A percentile compares a stretch with the other conserved stretches of the same genome.
Evolutionary conservation across 2,329 filamentous ascomycete species (phyloP).

Genomic region (Botryotinia globosa): DNA sequence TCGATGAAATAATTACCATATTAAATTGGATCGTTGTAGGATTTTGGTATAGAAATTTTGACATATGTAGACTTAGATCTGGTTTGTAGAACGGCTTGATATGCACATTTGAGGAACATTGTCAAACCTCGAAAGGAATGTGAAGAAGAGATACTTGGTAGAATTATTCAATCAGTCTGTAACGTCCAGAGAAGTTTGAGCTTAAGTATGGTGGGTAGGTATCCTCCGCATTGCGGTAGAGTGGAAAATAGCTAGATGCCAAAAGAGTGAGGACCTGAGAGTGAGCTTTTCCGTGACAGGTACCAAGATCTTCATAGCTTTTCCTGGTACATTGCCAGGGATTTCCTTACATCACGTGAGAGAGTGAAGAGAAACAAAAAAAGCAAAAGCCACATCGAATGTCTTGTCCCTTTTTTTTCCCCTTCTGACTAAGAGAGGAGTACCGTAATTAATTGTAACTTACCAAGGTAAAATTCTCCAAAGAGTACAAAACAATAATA

Average conservation of each 20-base stretch:
- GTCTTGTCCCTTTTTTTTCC: background rate
- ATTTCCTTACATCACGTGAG: background rate
- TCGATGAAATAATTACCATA: background rate
- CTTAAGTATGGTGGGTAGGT: background rate
- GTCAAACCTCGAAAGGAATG: background rate
- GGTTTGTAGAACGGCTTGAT: accelerated
- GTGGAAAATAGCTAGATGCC: background rate
- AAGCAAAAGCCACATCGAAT: background rate
- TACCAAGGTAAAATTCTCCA: background rate
- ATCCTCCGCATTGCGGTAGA: too few relatives aligned
- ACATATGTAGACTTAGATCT: background rate
- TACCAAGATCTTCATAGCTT: too few relatives aligned
- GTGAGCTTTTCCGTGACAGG: background rate
- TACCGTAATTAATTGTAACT: background rate
- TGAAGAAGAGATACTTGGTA: background rate
- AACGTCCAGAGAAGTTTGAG: background rate
- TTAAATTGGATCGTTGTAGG: background rate
- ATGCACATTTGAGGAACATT: background rate
- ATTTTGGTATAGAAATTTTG: background rate
- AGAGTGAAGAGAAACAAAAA: background rate
- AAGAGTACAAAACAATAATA: background rate
- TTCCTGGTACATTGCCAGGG: background rate
- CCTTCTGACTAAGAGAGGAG: constrained; percentile 1
- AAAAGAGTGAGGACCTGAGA: background rate
- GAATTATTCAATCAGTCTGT: background rate